Evolutionary conservation across 352 stramenopile genomes (phyloP).

Genomic region (Globisporangium radiosum): DNA sequence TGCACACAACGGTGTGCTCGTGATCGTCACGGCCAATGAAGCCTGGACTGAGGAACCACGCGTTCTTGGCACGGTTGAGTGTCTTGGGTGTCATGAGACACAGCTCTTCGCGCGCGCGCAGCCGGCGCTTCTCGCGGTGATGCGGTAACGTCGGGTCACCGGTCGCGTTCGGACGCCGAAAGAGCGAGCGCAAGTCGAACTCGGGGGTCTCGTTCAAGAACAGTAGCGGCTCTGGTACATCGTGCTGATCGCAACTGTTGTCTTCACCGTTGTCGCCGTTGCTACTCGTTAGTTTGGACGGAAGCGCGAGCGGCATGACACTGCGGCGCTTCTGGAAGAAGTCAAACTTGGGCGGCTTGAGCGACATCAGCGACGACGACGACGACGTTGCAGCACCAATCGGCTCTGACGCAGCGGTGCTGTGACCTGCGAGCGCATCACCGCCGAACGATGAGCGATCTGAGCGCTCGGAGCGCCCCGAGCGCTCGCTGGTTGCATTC

Average conservation of each 20-base stretch:
- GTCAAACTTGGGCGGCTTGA: slow-evolving; percentile 7
- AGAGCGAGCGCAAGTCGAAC: slow-evolving; percentile 25
- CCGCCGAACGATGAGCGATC: background rate
- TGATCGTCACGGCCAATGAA: slow-evolving; percentile 51
- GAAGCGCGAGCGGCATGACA: slow-evolving; percentile 8
- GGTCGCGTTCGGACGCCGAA: slow-evolving; percentile 14
- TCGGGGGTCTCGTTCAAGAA: slow-evolving; percentile 25
- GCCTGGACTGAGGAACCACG: slow-evolving; percentile 55
- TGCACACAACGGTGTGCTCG: slow-evolving; percentile 40
- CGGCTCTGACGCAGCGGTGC: background rate
- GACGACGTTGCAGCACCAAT: background rate
- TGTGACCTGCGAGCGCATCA: background rate
- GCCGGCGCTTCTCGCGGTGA: slow-evolving; percentile 16
- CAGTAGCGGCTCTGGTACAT: slow-evolving; percentile 11
- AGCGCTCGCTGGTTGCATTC: background rate
- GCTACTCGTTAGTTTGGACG: background rate
- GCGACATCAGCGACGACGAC: background rate
- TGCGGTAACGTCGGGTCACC: background rate
- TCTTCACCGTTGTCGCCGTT: slow-evolving; percentile 7
- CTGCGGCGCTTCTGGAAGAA: slow-evolving; percentile 17
- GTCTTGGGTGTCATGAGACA: slow-evolving; percentile 42
- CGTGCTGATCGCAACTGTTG: background rate
- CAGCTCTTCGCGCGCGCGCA: slow-evolving; percentile 48
- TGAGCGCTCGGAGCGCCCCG: background rate
- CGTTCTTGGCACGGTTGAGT: slow-evolving; percentile 27